phyloP scores from a whole-genome alignment of 352 stramenopile species.

The Phytophthora idaei region DNA sequence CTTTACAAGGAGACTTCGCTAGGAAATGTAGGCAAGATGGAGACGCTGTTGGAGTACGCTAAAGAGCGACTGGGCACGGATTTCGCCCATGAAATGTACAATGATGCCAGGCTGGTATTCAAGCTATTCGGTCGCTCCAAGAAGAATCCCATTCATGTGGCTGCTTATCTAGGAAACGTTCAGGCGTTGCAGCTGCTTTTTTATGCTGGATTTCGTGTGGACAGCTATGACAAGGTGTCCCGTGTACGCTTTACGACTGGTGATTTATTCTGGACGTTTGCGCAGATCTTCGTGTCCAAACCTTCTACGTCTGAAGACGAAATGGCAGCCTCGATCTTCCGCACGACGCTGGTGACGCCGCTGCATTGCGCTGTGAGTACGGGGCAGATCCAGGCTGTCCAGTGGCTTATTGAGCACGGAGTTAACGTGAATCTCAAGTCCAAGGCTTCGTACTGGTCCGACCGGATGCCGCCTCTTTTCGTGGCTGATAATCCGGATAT shows the following conservation, averaged over 20 bases:
- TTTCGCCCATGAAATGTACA: conserved; percentile 72
- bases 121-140: conserved; percentile 68
- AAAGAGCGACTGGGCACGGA: conserved; percentile 54
- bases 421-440: conserved; percentile 67
- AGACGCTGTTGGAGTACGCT: conserved; percentile 54
- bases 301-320: conserved; percentile 52
- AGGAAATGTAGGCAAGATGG: conserved; percentile 64
- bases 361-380: conserved; percentile 73
- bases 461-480: conserved; percentile 72
- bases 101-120: conserved; percentile 51
- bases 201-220: conserved; percentile 59
- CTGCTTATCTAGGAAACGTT: conserved; percentile 72
- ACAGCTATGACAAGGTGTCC: conserved; percentile 75
- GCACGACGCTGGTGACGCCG: conserved; percentile 71
- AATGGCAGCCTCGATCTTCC: conserved; percentile 63
- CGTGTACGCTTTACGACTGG: conserved; percentile 78
- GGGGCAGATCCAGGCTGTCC: conserved; percentile 57
- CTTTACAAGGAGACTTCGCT: conserved; percentile 75
- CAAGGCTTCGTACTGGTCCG: conserved; percentile 67
- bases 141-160: conserved; percentile 85
- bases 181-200: conserved; percentile 59
- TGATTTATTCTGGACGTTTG: conserved; percentile 83
- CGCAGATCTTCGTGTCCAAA: conserved; percentile 64
- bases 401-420: conserved; percentile 61
- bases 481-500: conserved; percentile 73